Evolutionary conservation across 2,329 filamentous ascomycete genomes (phyloP).

Genomic region (Epichloe baconii): DNA sequence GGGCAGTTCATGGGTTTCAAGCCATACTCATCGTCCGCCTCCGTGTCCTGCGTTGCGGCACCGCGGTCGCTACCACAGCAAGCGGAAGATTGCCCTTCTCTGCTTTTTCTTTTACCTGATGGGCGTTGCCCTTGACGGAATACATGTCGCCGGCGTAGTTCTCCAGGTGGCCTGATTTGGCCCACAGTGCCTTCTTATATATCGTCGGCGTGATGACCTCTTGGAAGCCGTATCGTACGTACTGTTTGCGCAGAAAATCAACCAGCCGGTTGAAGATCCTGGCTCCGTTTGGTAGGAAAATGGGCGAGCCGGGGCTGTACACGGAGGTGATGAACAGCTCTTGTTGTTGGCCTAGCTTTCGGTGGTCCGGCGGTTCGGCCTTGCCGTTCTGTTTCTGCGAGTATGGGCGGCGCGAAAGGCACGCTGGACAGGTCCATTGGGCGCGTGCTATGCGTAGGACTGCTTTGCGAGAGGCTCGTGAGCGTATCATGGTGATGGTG

Average conservation of each 20-base stretch:
- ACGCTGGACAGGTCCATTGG: constrained; percentile 21
- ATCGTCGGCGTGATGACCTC: constrained; percentile 85
- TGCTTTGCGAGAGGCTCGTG: constrained; percentile 11
- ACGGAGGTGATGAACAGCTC: constrained; percentile 66
- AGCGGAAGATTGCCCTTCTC: constrained; percentile 4
- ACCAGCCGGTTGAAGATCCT: constrained; percentile 75
- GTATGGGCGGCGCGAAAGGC: constrained; percentile 17
- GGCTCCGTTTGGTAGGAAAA: constrained; percentile 72
- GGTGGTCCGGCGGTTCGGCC: constrained; percentile 38
- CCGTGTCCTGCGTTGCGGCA: constrained; percentile 27
- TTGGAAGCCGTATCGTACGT: constrained; percentile 71
- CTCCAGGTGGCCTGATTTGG: constrained; percentile 73
- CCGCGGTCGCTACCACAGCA: constrained; percentile 20
- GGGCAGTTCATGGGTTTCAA: constrained; percentile 92
- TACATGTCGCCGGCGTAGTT: constrained; percentile 94
- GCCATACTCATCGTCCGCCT: constrained; percentile 60
- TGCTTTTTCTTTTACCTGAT: background rate
- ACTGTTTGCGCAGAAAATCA: constrained; percentile 70
- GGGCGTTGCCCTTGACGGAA: constrained; percentile 49
- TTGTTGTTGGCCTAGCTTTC: constrained; percentile 49
- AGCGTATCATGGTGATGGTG: constrained; percentile 17
- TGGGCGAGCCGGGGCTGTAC: constrained; percentile 75
- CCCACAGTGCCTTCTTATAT: constrained; percentile 81
- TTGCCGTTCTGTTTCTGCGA: constrained; percentile 14
- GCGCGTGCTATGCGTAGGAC: constrained; percentile 5